A percentile compares a stretch with the other conserved stretches of the same genome.
phyloP scores from a whole-genome alignment of 2,329 filamentous ascomycete species.

The Fusarium buxicola region DNA sequence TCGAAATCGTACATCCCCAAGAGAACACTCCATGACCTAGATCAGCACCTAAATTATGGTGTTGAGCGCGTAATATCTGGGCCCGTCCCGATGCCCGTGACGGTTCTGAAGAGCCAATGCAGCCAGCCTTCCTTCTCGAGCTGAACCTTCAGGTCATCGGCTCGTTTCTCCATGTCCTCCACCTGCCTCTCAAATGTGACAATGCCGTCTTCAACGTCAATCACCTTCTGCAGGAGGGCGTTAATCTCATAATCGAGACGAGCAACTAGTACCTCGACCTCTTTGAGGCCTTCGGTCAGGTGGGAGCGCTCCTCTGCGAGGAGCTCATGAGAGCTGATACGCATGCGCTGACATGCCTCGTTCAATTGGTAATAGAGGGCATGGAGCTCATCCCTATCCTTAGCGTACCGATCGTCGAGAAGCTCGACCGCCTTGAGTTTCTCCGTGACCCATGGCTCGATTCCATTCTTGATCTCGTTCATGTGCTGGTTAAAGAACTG shows the following conservation, averaged over 20 bases:
- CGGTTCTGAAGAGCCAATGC: constrained; percentile 71
- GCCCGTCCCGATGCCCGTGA: constrained; percentile 70
- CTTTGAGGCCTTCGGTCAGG: constrained; percentile 78
- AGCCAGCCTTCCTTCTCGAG: constrained; percentile 74
- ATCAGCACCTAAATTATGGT: constrained; percentile 26
- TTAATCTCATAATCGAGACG: constrained; percentile 94
- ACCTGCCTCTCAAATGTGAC: constrained; percentile 84
- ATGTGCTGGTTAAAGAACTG: constrained; percentile 66
- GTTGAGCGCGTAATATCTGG: constrained; percentile 62
- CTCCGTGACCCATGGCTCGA: constrained; percentile 70
- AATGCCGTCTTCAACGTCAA: constrained; percentile 88
- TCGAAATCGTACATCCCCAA: constrained; percentile 7
- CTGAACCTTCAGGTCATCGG: constrained; percentile 70
- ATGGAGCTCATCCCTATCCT: constrained; percentile 74
- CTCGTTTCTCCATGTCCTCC: constrained; percentile 73
- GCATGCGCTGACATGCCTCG: constrained; percentile 76
- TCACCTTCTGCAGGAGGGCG: constrained; percentile 80
- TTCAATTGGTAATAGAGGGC: constrained; percentile 75
- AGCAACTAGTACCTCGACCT: constrained; percentile 83
- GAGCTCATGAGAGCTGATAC: constrained; percentile 74
- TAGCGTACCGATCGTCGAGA: constrained; percentile 71
- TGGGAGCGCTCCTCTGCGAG: constrained; percentile 75
- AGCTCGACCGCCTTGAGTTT: constrained; percentile 67
- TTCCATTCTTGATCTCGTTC: constrained; percentile 60
- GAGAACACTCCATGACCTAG: constrained; percentile 12